Conservation (phyloP, 306 rosid genomes). For the cucumber (Cucumis sativus) region Cucumber_9930_V3 NC_026657.2:23027001-23027500, state of each 20-base stretch:
- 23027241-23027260: not conserved
- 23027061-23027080: not conserved
- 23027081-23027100: not conserved
- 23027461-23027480: not conserved
- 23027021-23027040: not conserved
- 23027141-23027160: not conserved
- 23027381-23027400: conserved; percentile 21
- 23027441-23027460: conserved; percentile 20
- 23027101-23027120: not conserved
- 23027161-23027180: not conserved
- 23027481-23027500: not conserved
- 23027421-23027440: conserved; percentile 10
- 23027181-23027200: not conserved
- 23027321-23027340: not conserved
- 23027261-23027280: not conserved
- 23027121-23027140: not conserved
- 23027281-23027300: not conserved
- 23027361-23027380: conserved; percentile 10
- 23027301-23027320: not conserved
- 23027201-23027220: not conserved
- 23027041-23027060: conserved; percentile 1
- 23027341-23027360: not conserved
- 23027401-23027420: conserved; percentile 24
- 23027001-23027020: not conserved
- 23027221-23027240: not conserved